These are phyloP conservation scores for Arthonia radiata DNA, from an alignment of 495 filamentous ascomycete genomes.

Conservation along the genomic window DNA sequence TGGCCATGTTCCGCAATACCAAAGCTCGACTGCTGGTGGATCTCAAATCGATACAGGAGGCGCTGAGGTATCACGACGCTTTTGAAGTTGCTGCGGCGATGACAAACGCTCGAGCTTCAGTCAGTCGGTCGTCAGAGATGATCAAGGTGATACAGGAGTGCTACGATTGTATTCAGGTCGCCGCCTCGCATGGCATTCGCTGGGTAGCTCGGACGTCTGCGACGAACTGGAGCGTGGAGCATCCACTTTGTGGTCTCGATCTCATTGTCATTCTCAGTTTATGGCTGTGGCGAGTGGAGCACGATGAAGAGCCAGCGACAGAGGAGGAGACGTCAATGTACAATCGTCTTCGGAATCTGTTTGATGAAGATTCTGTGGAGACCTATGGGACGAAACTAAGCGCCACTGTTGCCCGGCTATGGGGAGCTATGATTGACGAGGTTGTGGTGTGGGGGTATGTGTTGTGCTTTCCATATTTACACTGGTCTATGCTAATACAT, in stretches of 20 bases:
- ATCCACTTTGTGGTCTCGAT: conserved; percentile 88
- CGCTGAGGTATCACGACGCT: conserved; percentile 84
- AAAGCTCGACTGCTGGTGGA: conserved; percentile 84
- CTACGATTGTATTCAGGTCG: conserved; percentile 94
- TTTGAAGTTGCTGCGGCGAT: conserved; percentile 94
- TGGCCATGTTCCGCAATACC: conserved; percentile 91
- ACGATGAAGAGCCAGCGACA: conserved; percentile 83
- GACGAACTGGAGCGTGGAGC: conserved; percentile 98
- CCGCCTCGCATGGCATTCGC: conserved; percentile 79
- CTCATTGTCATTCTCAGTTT: conserved; percentile 96
- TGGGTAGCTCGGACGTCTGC: conserved; percentile 94
- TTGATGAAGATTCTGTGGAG: conserved; percentile 72
- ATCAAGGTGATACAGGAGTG: conserved; percentile 95
- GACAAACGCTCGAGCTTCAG: conserved; percentile 74
- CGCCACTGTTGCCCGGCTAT: conserved; percentile 76
- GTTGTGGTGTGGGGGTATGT: conserved; percentile 95
- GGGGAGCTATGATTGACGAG: conserved; percentile 96
- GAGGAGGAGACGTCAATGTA: conserved; percentile 88
- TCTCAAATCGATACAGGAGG: conserved; percentile 84
- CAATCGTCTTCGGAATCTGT: conserved; percentile 76
- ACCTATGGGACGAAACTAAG: conserved; percentile 59
- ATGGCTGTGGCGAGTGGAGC: conserved; percentile 97
- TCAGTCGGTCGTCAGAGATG: conserved; percentile 91
- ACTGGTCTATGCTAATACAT: conserved; percentile 20
- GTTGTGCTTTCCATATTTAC: conserved; percentile 2